Conservation (phyloP, 2,329 filamentous ascomycete species). For the Aspergillus fijiensis region DNA sequence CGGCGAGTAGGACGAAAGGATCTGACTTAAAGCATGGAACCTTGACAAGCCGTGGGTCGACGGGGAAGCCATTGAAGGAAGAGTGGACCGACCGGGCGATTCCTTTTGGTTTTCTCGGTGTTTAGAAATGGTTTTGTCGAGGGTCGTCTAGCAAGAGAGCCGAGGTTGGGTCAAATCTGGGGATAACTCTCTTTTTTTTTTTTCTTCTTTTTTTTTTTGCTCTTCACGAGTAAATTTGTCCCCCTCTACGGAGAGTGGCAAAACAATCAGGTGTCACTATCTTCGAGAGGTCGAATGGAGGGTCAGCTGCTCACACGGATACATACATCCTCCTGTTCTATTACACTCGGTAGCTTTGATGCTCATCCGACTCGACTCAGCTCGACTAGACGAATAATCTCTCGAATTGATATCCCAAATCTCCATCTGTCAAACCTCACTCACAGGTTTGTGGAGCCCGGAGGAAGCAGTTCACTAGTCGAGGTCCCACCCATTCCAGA, state of each 20-base stretch:
- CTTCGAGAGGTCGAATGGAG: too few species aligned
- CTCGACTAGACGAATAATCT: not conserved
- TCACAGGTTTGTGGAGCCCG: not conserved
- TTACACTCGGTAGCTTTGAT: too few species aligned
- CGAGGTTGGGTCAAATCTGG: not conserved
- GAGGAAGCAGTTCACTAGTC: not conserved
- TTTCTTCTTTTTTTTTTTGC: too few species aligned
- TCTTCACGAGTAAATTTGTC: too few species aligned
- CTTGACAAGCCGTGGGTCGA: constrained; percentile 2
- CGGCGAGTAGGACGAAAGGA: not conserved
- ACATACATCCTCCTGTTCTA: too few species aligned
- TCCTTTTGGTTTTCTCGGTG: not conserved
- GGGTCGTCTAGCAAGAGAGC: not conserved
- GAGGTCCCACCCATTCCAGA: not conserved
- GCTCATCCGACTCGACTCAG: too few species aligned
- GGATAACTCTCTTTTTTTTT: not conserved
- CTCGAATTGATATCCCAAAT: too few species aligned
- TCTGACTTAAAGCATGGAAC: not conserved
- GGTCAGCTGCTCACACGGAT: too few species aligned
- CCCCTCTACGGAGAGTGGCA: too few species aligned
- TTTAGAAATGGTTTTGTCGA: not conserved
- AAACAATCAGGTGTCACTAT: too few species aligned
- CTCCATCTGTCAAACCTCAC: not conserved
- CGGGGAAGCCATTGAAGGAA: not conserved
- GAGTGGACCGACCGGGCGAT: not conserved